phyloP scores from a whole-genome alignment of 257 asterid genomes.

The Eustoma russellianum region DNA sequence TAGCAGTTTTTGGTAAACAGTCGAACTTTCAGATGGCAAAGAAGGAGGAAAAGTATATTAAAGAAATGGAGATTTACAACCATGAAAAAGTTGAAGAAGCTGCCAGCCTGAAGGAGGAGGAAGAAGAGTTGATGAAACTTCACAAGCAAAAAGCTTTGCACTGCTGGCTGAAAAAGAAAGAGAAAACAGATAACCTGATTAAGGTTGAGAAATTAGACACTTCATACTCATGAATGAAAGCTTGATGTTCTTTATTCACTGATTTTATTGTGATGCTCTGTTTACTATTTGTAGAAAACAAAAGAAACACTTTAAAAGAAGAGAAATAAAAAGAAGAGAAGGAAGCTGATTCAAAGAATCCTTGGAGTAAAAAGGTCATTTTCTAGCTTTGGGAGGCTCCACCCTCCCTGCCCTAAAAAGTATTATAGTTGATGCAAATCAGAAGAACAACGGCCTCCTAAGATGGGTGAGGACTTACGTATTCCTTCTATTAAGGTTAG shows the following conservation, averaged over 20 bases:
- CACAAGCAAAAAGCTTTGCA: conserved; percentile 89
- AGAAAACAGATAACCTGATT: conserved; percentile 61
- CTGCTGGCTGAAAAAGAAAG: conserved; percentile 78
- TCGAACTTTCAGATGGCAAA: conserved; percentile 44
- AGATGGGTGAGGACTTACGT: conserved; percentile 89
- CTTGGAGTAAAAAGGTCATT: too few relatives aligned
- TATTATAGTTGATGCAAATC: too few relatives aligned
- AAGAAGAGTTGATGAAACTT: conserved; percentile 59
- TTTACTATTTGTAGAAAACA: conserved; percentile 44
- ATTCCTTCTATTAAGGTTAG: conserved; percentile 41
- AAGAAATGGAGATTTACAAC: conserved; percentile 73
- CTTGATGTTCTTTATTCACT: too few relatives aligned
- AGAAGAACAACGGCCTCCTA: too few relatives aligned
- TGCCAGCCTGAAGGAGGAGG: conserved; percentile 43
- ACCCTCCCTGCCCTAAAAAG: too few relatives aligned
- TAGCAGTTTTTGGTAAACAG: neutral
- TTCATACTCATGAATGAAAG: too few relatives aligned
- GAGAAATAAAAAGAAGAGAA: conserved; percentile 45
- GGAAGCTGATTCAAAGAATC: conserved; percentile 68
- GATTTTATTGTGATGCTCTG: neutral
- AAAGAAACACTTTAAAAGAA: conserved; percentile 52
- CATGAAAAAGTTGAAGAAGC: conserved; percentile 71
- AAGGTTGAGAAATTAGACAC: conserved; percentile 29
- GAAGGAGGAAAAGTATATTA: conserved; percentile 50
- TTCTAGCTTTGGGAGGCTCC: too few relatives aligned